Evolutionary conservation across 2,329 filamentous ascomycete genomes (phyloP), one percentile per base, ranked within the genome.

Genomic region (Ophidiomyces ophidiicola): DNA sequence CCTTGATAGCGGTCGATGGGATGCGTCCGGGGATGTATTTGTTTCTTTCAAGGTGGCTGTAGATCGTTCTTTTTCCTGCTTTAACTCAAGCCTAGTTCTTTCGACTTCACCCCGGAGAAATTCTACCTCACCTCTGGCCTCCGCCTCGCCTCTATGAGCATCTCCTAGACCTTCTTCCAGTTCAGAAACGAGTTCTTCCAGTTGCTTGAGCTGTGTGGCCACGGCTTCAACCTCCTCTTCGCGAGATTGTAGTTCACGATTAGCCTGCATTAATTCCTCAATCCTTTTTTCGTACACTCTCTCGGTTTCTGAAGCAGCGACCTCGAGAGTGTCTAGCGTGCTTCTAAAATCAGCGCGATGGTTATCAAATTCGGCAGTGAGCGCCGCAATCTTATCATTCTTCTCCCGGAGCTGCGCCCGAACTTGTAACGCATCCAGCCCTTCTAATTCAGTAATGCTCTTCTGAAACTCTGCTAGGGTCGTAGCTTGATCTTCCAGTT

Each of bases 151-250:
- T 41, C 90, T 74, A 39, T 90, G 73, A 33, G 90, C 87, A 62
- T 98, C 90, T 62, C 98, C 90, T 1, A 98, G 69, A 0, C 90
- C 90, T 60, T 98, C 90, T 59, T 98, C 90, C 0, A 98, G 74
- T 58, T 98, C 90, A 51, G 93, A 88, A 2, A 98, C 90, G 23
- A 96, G 72, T 57, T 96, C 88, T 58, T 96, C 90, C 1, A 98
- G 70, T 61, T 94, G 86, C 64, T 94, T 94, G 39, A 98, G 70
- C 61, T 98, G 90, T 46, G 73, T 73, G 5, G 90, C 87, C 14
- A 98, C 86, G 18, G 78, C 82, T 51, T 94, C 85, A 5, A 98
- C 86, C 56, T 98, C 90, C 43, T 92, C 78, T 28, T 80, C 82
- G 31, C 82, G 74, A 30, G 86, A 81, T 48, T 88, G 81, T 2